Evolutionary conservation across 148 eudicot genomes (phyloP), one percentile per base, ranked within the genome.

Genomic region (Fagopyrum homotropicum): DNA sequence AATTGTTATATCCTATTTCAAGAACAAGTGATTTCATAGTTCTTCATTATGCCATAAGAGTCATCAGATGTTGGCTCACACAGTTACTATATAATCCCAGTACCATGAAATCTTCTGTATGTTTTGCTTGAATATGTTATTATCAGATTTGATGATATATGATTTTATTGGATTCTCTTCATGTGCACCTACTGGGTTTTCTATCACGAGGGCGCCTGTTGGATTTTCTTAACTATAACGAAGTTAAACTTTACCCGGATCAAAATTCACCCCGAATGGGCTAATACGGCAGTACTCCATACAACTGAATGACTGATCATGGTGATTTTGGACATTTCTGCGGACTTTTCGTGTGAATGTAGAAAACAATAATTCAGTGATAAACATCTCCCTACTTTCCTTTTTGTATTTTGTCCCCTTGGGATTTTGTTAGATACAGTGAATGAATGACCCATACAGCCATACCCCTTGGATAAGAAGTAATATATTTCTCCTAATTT

Each of bases 281-380:
- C 40, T 35, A 35, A 35, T 35, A 5, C 5, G 16, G 10, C 66
- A 60, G 9, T 60, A 9, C 14, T 29, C 45, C 29, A 61, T 63
- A 44, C 45, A 29, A 63, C 69, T 63, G 69, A 63, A 44, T n/a
- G 11, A 63, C 69, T 63, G 69, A 63, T 66, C 30, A 12, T 66
- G 71, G 71, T 43, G 15, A 66, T 66, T 40, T 66, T 66, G 71
- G 71, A 66, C 45, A 40, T 43, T 66, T 66, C n/a, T 66, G 69
- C 69, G 30, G 71, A 43, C n/a, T 30, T 64, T 64, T 64, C 70
- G 35, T 64, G 69, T 15, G 44, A 64, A 64, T 64, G 70, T 35
- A 64, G 69, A 35, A 63, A 30, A 14, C 1, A 2, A 26, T 4
- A 9, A 29, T 10, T 63, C 29, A 15, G 69, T 15, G 16, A 61